phyloP scores from a whole-genome alignment of 257 asterid genomes.

The Eustoma russellianum region DNA sequence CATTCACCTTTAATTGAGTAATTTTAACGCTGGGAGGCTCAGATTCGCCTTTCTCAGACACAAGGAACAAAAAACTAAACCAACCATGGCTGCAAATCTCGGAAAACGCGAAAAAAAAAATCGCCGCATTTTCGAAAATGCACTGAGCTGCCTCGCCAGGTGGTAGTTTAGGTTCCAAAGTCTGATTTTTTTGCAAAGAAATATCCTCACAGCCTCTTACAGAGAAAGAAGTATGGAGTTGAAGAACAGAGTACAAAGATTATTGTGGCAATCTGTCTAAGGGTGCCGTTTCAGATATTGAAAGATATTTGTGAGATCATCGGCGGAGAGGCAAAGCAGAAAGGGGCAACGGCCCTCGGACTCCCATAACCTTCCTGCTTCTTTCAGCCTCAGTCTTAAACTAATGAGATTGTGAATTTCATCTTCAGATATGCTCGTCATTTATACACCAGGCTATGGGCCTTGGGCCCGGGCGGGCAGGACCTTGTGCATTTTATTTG shows the following conservation, averaged over 20 bases:
- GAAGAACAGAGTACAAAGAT: no score
- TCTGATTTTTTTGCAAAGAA: not conserved
- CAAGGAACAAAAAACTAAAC: not conserved
- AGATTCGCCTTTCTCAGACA: constrained; percentile 18
- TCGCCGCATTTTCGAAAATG: not conserved
- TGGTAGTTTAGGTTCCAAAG: constrained; percentile 1
- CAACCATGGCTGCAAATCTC: constrained; percentile 12
- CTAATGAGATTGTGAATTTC: constrained; percentile 6
- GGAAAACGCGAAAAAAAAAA: not conserved
- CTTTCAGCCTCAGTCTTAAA: constrained; percentile 12
- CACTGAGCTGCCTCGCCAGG: constrained; percentile 18
- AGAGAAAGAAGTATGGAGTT: not conserved
- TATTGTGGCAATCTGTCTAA: not conserved
- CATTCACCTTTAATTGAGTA: no score
- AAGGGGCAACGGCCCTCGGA: constrained; percentile 14
- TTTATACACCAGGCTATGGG: no score
- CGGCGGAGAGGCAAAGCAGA: constrained; percentile 10
- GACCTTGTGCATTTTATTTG: no score
- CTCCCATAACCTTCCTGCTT: constrained; percentile 10
- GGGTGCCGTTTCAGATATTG: constrained; percentile 2
- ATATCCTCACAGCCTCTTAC: constrained; percentile 13
- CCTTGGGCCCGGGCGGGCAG: no score
- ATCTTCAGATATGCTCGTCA: no score
- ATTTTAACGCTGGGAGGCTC: constrained; percentile 6
- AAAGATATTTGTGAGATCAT: constrained; percentile 11